Evolutionary conservation across 768 basidiomycete genomes (phyloP).

Genomic region (Amanita pallidorosea): DNA sequence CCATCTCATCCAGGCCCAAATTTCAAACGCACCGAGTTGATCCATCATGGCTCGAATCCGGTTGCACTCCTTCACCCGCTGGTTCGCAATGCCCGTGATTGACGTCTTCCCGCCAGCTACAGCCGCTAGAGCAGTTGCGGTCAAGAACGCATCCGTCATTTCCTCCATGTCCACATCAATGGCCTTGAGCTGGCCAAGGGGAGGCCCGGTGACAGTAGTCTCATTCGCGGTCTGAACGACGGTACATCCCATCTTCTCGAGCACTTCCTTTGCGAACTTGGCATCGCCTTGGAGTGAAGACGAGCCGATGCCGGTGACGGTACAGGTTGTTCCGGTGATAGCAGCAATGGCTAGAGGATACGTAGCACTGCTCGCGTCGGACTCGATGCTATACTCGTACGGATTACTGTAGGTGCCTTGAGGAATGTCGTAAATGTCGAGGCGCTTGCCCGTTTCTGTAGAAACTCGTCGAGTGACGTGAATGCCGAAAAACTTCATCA

Average conservation of each 20-base stretch:
- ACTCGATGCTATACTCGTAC: constrained; percentile 77
- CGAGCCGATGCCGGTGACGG: constrained; percentile 85
- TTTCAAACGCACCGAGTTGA: constrained; percentile 61
- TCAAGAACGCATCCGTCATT: constrained; percentile 99
- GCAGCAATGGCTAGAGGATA: constrained; percentile 97
- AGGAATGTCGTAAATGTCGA: constrained; percentile 86
- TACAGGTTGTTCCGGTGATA: constrained; percentile 94
- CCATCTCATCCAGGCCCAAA: background rate
- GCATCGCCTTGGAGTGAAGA: constrained; percentile 96
- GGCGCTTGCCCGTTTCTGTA: constrained; percentile 40
- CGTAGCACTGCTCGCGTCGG: constrained; percentile 91
- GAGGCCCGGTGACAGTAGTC: constrained; percentile 90
- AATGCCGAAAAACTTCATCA: constrained; percentile 93
- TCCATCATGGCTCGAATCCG: constrained; percentile 96
- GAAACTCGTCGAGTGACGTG: constrained; percentile 59
- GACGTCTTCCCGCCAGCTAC: constrained; percentile 64
- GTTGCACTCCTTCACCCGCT: constrained; percentile 97
- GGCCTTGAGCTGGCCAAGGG: constrained; percentile 68
- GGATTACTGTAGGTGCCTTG: constrained; percentile 73
- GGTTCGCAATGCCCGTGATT: constrained; percentile 93
- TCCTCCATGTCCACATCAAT: constrained; percentile 95
- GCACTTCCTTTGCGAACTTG: constrained; percentile 83
- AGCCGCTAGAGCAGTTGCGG: constrained; percentile 86
- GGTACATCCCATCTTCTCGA: constrained; percentile 90
- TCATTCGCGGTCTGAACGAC: constrained; percentile 82